Base-by-base conservation (phyloP, 148 eudicot species). In the Amaranthus hypochondriacus region DNA sequence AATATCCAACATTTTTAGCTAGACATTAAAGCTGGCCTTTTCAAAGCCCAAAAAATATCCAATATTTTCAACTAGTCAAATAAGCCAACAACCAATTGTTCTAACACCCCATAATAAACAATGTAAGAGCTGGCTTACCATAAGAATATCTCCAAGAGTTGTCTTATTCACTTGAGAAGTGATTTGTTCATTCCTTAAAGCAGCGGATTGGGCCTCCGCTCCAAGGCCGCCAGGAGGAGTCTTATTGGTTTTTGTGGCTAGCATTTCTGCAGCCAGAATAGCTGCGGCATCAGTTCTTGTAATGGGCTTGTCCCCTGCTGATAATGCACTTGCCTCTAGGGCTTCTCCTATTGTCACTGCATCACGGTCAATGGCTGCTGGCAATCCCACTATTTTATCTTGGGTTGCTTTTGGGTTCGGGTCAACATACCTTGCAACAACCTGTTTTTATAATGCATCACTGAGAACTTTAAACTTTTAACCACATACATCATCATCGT, bases 281-380 rank as follows among this genome's bases (percentile, higher is more conserved):
- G 94, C 91, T 0, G 89, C 88, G 0, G 86, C 94, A 44, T 90
- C 91, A 3, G 86, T 80, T 43, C 42, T 76, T n/a, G 80, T 76
- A 0, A 90, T 76, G 4, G 88, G 89, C 65, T 84, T 87, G 75
- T 86, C 81, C 0, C 83, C 86, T 0, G 87, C 87, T 0, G 87
- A 72, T 0, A 87, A 52, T 5, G 83, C 85, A 3, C 79, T 68
- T 1, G 91, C 80, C 81, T 87, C 89, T 47, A 89, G 69, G 21
- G 94, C 94, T 67, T 89, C 88, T 14, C 89, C 91, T 8, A 86
- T 80, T 1, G 89, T 86, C 14, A 86, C 74, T 8, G 80, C 66
- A n/a, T 78, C 79, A 11, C 10, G 9, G 18, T 48, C 75, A 2
- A n/a, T 6, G 2, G 67, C 58, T 5, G 66, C 6, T 4, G 81